These are phyloP conservation scores for Clathrospora elynae DNA, from an alignment of 2,329 filamentous ascomycete species.

Conservation along the genomic window DNA sequence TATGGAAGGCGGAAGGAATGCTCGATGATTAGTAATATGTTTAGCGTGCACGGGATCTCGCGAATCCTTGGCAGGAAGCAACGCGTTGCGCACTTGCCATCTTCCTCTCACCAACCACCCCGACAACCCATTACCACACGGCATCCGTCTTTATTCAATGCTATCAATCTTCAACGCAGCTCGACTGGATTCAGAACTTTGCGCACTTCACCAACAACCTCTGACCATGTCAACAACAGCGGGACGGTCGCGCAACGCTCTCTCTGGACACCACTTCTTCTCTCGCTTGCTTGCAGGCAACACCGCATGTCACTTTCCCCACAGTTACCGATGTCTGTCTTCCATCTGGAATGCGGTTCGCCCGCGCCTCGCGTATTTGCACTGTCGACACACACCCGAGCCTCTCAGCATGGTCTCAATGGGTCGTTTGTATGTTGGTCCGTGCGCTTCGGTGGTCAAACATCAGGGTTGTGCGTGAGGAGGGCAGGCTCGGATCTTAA, in stretches of 20 bases:
- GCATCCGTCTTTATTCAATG: slow-evolving; percentile 8
- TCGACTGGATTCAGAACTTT: slow-evolving; percentile 21
- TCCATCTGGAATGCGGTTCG: slow-evolving; percentile 63
- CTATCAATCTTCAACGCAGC: slow-evolving; percentile 5
- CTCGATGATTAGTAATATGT: slow-evolving; percentile 16
- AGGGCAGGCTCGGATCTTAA: slow-evolving; percentile 89
- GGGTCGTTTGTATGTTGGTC: slow-evolving; percentile 50
- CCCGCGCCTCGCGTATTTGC: slow-evolving; percentile 49
- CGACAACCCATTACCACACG: slow-evolving; percentile 22
- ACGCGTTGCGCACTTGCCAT: slow-evolving; percentile 20
- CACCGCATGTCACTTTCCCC: slow-evolving; percentile 73
- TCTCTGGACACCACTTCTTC: slow-evolving; percentile 29
- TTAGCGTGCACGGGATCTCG: neutral
- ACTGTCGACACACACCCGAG: slow-evolving; percentile 60
- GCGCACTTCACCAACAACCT: slow-evolving; percentile 15
- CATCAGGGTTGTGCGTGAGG: slow-evolving; percentile 50
- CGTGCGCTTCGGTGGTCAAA: slow-evolving; percentile 47
- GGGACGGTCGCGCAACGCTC: slow-evolving; percentile 33
- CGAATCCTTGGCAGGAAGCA: slow-evolving; percentile 3
- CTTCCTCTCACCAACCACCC: slow-evolving; percentile 20
- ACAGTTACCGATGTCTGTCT: slow-evolving; percentile 78
- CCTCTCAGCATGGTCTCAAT: slow-evolving; percentile 63
- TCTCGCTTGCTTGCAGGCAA: slow-evolving; percentile 43
- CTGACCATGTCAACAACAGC: slow-evolving; percentile 38
- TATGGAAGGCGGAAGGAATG: neutral